phyloP scores from a whole-genome alignment of 108 stramenopile species.

The Nannochloropsis salina region DNA sequence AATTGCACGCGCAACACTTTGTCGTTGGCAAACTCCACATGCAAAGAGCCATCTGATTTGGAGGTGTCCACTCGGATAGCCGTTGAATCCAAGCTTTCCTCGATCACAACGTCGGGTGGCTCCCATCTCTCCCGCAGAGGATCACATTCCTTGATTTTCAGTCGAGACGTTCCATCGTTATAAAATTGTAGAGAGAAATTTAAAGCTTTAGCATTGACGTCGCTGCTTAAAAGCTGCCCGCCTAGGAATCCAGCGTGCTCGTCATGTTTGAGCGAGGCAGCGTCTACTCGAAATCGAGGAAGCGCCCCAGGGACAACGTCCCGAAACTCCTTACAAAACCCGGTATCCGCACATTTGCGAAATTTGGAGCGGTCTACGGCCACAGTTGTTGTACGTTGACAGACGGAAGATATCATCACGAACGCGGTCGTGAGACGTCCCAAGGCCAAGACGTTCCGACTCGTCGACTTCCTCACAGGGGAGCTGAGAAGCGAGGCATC shows the following conservation, averaged over 20 bases:
- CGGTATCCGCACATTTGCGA: slow-evolving; percentile 87
- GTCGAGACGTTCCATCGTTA: slow-evolving; percentile 66
- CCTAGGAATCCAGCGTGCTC: slow-evolving; percentile 58
- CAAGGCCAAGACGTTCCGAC: background rate
- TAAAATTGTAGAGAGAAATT: slow-evolving; percentile 62
- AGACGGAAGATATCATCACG: slow-evolving; percentile 12
- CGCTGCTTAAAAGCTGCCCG: slow-evolving; percentile 43
- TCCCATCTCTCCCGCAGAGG: slow-evolving; percentile 40
- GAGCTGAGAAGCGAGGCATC: background rate
- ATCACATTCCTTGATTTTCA: slow-evolving; percentile 69
- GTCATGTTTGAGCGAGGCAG: slow-evolving; percentile 58
- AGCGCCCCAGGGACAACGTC: slow-evolving; percentile 30
- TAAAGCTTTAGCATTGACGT: slow-evolving; percentile 56
- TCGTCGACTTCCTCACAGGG: background rate
- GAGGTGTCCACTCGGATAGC: background rate
- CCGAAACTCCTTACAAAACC: slow-evolving; percentile 91
- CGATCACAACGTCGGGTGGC: slow-evolving; percentile 60
- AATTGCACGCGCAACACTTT: slow-evolving; percentile 37
- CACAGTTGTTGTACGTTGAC: slow-evolving; percentile 18
- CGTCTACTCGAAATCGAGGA: slow-evolving; percentile 1
- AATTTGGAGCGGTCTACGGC: slow-evolving; percentile 96
- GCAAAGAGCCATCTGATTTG: background rate
- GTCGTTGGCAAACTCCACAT: background rate
- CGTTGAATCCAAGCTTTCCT: slow-evolving; percentile 53
- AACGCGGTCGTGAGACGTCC: slow-evolving; percentile 16